Conservation (phyloP, 176 grass and related monocot genomes). For the Triticum turgidum region DNA sequence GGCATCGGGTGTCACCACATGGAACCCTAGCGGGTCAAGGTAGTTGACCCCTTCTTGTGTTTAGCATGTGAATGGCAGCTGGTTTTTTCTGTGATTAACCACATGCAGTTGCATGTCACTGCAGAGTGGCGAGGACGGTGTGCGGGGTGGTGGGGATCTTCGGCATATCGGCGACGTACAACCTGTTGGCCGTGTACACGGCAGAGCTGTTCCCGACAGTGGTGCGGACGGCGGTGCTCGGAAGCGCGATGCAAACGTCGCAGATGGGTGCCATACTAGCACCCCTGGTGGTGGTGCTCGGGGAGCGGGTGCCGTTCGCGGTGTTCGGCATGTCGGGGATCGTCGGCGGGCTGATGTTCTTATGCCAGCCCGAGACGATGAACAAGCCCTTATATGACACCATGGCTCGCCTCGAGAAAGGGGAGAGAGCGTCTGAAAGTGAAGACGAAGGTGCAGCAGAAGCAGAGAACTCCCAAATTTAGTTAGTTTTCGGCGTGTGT, state of each 20-base stretch:
- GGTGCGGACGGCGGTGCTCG: slow-evolving; percentile 76
- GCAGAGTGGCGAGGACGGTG: slow-evolving; percentile 50
- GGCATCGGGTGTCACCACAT: no score
- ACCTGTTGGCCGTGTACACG: slow-evolving; percentile 82
- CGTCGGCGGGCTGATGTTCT: slow-evolving; percentile 46
- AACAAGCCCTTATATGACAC: slow-evolving; percentile 80
- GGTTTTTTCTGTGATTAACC: no score
- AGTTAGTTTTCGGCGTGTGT: no score
- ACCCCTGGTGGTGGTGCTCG: slow-evolving; percentile 72
- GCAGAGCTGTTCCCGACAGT: slow-evolving; percentile 88
- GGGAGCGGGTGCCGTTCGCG: slow-evolving; percentile 61
- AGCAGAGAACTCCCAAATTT: no score
- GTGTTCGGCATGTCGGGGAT: slow-evolving; percentile 68
- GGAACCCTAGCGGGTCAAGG: neutral
- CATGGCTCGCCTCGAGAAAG: slow-evolving; percentile 70
- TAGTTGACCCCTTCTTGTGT: neutral
- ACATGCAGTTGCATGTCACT: neutral
- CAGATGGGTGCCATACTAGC: slow-evolving; percentile 80
- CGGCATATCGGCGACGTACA: slow-evolving; percentile 81
- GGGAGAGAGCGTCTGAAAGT: slow-evolving; percentile 12
- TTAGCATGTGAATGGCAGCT: no score
- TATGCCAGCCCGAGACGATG: slow-evolving; percentile 80
- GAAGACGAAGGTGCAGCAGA: no score
- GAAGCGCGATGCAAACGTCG: slow-evolving; percentile 53
- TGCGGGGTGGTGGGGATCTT: slow-evolving; percentile 80